Evolutionary conservation across 108 stramenopile genomes (phyloP), one percentile per base, ranked within the genome.

Genomic region (Thalassiosira profunda): DNA sequence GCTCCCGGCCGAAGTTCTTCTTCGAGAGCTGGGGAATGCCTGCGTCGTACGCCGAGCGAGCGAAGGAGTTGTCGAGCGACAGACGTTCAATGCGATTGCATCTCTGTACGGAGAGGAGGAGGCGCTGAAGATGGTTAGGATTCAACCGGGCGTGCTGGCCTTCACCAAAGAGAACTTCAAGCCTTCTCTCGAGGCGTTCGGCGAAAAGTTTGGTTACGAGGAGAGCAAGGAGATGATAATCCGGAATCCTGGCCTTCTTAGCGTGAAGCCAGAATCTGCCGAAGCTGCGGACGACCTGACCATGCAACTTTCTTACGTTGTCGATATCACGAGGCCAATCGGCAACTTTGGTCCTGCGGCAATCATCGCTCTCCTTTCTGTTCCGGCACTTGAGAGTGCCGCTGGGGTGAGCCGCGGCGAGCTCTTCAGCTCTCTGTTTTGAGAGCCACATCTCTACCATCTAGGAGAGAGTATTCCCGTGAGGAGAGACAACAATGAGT

Each of bases 211-310:
- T 75, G 91, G 93, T 14, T 66, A 72, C 17, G 91, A 96, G 20
- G 87, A 91, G 46, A 70, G 90, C 28, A 88, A 85, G 58, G 93
- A 81, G 25, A 92, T 92, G 91, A 88, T 94, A 6, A 31, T 74
- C 7, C 82, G 92, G 3, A 96, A 96, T 58, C 92, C 94, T 5
- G 92, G 92, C 24, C 59, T 95, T 34, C 72, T 95, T 54, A 80
- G 84, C 10, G 76, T 92, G 0, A 73, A 82, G 57, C 89, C 91
- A n/a, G 71, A 79, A 6, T 85, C 70, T 58, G 88, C 88, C 0
- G 78, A 45, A 7, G 30, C 42, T 40, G 84, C 84, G 9, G 85
- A 75, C 54, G 63, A 67, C 55, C 59, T 79, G 21, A 85, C 85
- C 2, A 92, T 92, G 91, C 72, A 78, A 37, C 81, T 90, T 43